Evolutionary conservation across 306 rosid species (phyloP).

Genomic region (Dryas octopetala): DNA sequence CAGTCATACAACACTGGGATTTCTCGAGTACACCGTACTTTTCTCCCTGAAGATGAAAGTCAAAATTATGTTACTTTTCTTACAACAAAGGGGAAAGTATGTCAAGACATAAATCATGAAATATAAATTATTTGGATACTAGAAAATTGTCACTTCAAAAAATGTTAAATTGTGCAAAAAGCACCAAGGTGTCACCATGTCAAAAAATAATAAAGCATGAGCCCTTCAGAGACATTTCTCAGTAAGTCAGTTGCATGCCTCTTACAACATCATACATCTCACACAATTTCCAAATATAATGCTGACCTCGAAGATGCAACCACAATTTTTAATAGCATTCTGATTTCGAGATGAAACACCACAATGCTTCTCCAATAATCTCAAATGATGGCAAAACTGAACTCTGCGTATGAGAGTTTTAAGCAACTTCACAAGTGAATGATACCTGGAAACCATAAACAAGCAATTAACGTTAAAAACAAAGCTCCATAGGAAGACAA

Average conservation of each 20-base stretch:
- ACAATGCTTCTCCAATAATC: constrained; percentile 80
- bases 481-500: background rate
- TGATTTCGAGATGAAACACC: constrained; percentile 36
- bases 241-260: background rate
- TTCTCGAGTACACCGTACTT: constrained; percentile 25
- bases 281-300: constrained; percentile 7
- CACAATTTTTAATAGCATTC: constrained; percentile 23
- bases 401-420: constrained; percentile 61
- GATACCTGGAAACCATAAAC: constrained; percentile 51
- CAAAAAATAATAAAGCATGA: background rate
- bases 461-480: constrained; percentile 23
- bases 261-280: constrained; percentile 24
- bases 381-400: constrained; percentile 45
- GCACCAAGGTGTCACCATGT: background rate
- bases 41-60: constrained; percentile 37
- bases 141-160: background rate
- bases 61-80: constrained; percentile 8
- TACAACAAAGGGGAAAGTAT: background rate
- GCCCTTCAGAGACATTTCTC: background rate
- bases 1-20: constrained; percentile 29
- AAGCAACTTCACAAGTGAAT: constrained; percentile 53
- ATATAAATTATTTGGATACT: background rate
- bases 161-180: background rate
- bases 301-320: constrained; percentile 50
- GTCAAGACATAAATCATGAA: background rate